Evolutionary conservation across 305 asterid genomes (phyloP), one percentile per base, ranked within the genome.

Genomic region (Solanum hybrid): DNA sequence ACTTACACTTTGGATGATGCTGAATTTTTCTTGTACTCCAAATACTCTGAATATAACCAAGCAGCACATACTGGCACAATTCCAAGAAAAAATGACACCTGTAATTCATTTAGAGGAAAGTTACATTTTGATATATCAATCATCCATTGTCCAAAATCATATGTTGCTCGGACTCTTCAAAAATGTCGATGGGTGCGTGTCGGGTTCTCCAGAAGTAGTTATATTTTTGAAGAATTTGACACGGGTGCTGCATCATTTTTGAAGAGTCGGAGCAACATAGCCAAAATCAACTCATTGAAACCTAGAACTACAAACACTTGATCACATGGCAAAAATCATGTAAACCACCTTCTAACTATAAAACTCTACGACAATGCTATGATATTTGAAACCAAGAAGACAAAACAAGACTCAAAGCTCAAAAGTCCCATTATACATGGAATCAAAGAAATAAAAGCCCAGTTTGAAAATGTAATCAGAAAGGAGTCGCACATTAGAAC

Each of bases 41-140:
- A 90, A 90, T 92, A 95, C 90, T 95, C 98, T 9, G 98, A 91
- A 92, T 92, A 95, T 46, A 95, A 78, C 99, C 98, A 97, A 88
- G 96, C 96, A 61, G 94, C 98, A 90, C 94, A 92, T 26, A 97
- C 74, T 1, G 98, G 95, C 22, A 95, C 92, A 90, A 95, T 89
- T 85, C 98, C 98, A 78, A 95, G 92, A 89, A 96, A 95, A 92
- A 97, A 95, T 3, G 98, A 91, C 88, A 97, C 97, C 97, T 96
- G 93, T 92, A 92, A 37, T 87, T 91, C 90, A 46, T 35, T 16
- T 64, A 28, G 9, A 64, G 78, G 91, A 78, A 82, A 89, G 11
- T 87, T 20, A 74, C 36, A 87, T 83, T 86, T 34, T 89, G 24
- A 85, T 71, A 89, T 90, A 78, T 71, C 88, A 90, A 88, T 82